Evolutionary conservation across 164 flowering plant species (phyloP).

Genomic region (Chloranthus sessilifolius): DNA sequence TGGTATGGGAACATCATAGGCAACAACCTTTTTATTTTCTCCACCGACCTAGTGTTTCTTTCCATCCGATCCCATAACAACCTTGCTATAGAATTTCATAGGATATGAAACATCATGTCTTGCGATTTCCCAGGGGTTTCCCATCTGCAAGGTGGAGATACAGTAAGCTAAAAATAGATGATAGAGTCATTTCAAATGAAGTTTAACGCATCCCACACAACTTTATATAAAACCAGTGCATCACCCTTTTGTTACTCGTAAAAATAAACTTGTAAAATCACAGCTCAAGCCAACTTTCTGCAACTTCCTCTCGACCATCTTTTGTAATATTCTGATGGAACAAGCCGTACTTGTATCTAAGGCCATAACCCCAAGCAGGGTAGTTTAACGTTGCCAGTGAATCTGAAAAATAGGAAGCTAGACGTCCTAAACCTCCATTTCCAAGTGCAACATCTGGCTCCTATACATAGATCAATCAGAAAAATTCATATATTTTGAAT

Average conservation of each 20-base stretch:
- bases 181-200: too few relatives aligned
- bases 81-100: conserved; percentile 81
- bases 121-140: conserved; percentile 91
- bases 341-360: conserved; percentile 84
- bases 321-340: conserved; percentile 84
- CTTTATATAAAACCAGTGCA: neutral
- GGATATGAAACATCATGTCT: conserved; percentile 84
- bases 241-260: neutral
- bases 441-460: conserved; percentile 98
- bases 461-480: conserved; percentile 26
- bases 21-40: conserved; percentile 77
- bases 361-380: conserved; percentile 99
- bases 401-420: conserved; percentile 89
- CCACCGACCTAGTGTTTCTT: conserved; percentile 85
- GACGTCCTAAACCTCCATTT: conserved; percentile 91
- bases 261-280: conserved; percentile 10
- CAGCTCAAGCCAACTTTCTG: conserved; percentile 97
- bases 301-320: conserved; percentile 94
- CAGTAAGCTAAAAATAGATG: neutral
- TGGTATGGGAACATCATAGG: conserved; percentile 96
- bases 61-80: conserved; percentile 65
- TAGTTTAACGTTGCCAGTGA: conserved; percentile 89
- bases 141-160: conserved; percentile 46
- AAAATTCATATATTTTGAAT: neutral
- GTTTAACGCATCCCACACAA: neutral